Conservation (phyloP, 2,329 filamentous ascomycete genomes). For the Diaporthe sp. region DNA sequence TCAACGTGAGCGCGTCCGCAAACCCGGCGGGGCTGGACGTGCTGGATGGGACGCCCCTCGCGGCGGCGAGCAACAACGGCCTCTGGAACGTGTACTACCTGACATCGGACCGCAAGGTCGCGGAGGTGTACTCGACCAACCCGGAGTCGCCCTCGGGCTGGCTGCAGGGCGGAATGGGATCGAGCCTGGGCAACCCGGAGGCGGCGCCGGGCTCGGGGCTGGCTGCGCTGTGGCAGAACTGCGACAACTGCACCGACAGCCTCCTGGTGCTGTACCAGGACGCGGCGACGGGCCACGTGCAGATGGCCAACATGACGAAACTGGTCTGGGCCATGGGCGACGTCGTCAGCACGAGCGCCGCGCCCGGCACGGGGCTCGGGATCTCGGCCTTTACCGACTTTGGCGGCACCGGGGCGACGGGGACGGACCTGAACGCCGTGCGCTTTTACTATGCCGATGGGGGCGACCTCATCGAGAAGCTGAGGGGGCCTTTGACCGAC, state of each 20-base stretch:
- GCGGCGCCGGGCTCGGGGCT: slow-evolving; percentile 26
- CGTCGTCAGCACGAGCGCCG: slow-evolving; percentile 22
- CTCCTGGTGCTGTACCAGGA: slow-evolving; percentile 35
- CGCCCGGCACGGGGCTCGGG: slow-evolving; percentile 29
- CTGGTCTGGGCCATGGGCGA: slow-evolving; percentile 19
- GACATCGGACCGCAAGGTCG: slow-evolving; percentile 23
- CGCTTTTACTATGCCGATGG: slow-evolving; percentile 27
- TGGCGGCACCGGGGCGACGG: not conserved
- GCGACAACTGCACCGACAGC: slow-evolving; percentile 34
- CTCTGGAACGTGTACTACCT: slow-evolving; percentile 35
- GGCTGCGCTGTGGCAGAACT: slow-evolving; percentile 34
- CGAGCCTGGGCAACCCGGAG: slow-evolving; percentile 16
- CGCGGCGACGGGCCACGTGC: slow-evolving; percentile 11
- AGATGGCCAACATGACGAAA: slow-evolving; percentile 33
- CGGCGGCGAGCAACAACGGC: slow-evolving; percentile 32
- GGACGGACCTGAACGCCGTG: slow-evolving; percentile 31
- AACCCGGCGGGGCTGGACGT: slow-evolving; percentile 22
- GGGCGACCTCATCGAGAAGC: slow-evolving; percentile 27
- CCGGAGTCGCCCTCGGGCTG: slow-evolving; percentile 13
- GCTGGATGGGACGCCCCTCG: slow-evolving; percentile 33
- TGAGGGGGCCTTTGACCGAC: slow-evolving; percentile 27
- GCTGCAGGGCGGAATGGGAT: slow-evolving; percentile 25
- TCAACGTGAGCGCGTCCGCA: slow-evolving; percentile 28
- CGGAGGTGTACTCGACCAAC: slow-evolving; percentile 32
- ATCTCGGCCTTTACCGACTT: slow-evolving; percentile 33